Percentiles rank a stretch among this genome's conserved stretches.
These are phyloP conservation scores for Astrothelium subdiscretum DNA, from an alignment of 495 filamentous ascomycete genomes.

Conservation along the genomic window DNA sequence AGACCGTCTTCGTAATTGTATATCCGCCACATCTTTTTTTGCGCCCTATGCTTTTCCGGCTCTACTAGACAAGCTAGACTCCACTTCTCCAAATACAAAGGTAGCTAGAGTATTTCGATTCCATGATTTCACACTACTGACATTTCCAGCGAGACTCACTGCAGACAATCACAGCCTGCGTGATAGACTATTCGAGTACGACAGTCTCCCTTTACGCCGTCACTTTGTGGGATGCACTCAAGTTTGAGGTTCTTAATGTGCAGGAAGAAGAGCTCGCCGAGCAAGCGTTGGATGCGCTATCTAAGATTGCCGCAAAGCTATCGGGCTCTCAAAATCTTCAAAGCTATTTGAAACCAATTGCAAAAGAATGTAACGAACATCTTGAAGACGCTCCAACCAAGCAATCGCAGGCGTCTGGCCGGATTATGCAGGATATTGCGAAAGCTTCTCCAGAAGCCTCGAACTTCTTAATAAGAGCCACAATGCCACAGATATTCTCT, in stretches of 20 bases:
- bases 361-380: slow-evolving; percentile 60
- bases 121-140: slow-evolving; percentile 21
- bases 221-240: slow-evolving; percentile 61
- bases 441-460: slow-evolving; percentile 44
- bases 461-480: slow-evolving; percentile 41
- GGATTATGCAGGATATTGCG: slow-evolving; percentile 48
- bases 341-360: slow-evolving; percentile 50
- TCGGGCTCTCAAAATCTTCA: slow-evolving; percentile 45
- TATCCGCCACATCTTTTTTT: slow-evolving; percentile 55
- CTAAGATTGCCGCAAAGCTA: slow-evolving; percentile 46
- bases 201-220: slow-evolving; percentile 58
- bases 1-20: slow-evolving; percentile 55
- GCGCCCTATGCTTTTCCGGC: slow-evolving; percentile 59
- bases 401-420: slow-evolving; percentile 56
- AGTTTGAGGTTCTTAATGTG: slow-evolving; percentile 65
- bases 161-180: slow-evolving; percentile 51
- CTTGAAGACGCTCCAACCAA: slow-evolving; percentile 67
- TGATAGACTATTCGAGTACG: slow-evolving; percentile 46
- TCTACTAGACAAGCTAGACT: slow-evolving; percentile 65
- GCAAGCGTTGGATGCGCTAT: slow-evolving; percentile 43
- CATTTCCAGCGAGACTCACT: slow-evolving; percentile 52
- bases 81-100: slow-evolving; percentile 63
- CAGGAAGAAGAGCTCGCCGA: slow-evolving; percentile 61
- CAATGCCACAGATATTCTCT: slow-evolving; percentile 48
- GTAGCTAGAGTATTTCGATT: slow-evolving; percentile 23